Evolutionary conservation across 495 filamentous ascomycete genomes (phyloP).

Genomic region (Neurospora africana): DNA sequence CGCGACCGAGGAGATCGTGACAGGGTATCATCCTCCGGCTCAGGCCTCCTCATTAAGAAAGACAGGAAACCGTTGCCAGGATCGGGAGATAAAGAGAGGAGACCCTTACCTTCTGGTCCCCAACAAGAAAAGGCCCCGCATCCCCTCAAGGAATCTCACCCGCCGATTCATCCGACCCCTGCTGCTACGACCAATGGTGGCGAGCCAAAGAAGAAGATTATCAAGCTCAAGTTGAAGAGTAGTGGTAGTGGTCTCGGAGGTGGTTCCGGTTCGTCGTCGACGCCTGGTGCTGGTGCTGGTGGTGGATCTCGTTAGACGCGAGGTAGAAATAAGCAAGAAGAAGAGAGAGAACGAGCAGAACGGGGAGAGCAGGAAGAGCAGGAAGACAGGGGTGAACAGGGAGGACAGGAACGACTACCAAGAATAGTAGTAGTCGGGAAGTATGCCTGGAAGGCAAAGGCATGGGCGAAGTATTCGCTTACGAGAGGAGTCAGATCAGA

Average conservation of each 20-base stretch:
- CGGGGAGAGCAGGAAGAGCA: neutral
- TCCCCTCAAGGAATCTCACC: neutral
- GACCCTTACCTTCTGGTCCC: constrained; percentile 1
- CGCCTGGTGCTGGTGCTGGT: neutral
- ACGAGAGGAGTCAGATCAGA: neutral
- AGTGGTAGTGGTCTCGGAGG: neutral
- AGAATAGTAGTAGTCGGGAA: neutral
- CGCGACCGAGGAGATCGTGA: neutral
- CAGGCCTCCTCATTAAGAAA: neutral
- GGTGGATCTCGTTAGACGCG: neutral
- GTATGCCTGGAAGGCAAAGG: neutral
- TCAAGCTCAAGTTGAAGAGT: constrained; percentile 31
- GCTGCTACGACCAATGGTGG: neutral
- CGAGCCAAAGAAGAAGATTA: constrained; percentile 11
- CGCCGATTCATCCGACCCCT: neutral
- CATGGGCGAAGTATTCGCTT: neutral
- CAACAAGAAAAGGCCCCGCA: neutral
- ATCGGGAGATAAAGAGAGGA: neutral
- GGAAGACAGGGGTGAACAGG: neutral
- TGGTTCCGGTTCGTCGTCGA: neutral
- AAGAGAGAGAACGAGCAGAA: neutral
- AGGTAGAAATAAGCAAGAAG: neutral
- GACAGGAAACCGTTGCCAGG: neutral
- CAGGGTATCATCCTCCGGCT: neutral
- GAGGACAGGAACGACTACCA: neutral